A percentile compares a stretch with the other conserved stretches of the same genome.
Evolutionary conservation across 371 early-diverging fungal species (phyloP).

Genomic region (Mucor plumbeus): DNA sequence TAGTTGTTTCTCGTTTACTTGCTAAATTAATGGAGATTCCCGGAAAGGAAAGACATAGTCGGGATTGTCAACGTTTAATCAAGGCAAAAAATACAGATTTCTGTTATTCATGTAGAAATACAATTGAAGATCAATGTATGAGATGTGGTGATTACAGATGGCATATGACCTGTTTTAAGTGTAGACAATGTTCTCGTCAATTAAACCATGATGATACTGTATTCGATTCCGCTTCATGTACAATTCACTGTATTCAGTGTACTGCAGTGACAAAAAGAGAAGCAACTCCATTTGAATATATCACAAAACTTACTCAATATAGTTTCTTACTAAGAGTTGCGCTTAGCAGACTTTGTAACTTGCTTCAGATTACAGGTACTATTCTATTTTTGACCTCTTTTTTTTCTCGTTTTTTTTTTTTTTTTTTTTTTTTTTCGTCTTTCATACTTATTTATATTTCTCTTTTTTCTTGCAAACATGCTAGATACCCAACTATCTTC

Average conservation of each 20-base stretch:
- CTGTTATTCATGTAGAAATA: constrained; percentile 75
- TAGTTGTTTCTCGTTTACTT: constrained; percentile 62
- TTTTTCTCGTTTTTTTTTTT: constrained; percentile 5
- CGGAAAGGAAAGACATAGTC: constrained; percentile 52
- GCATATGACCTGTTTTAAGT: constrained; percentile 84
- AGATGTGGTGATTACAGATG: constrained; percentile 71
- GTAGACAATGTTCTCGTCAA: constrained; percentile 66
- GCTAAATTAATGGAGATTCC: constrained; percentile 69
- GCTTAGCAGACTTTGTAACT: constrained; percentile 79
- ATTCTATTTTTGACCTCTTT: neutral
- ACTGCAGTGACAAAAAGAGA: constrained; percentile 33
- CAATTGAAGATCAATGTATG: constrained; percentile 90
- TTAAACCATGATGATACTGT: constrained; percentile 45
- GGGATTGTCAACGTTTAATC: constrained; percentile 51
- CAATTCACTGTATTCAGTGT: constrained; percentile 53
- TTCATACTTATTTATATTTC: neutral
- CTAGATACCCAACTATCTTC: constrained; percentile 46
- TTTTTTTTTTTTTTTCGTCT: constrained; percentile 2
- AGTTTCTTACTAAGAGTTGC: constrained; percentile 88
- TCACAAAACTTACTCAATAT: constrained; percentile 91
- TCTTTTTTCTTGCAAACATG: neutral
- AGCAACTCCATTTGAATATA: constrained; percentile 55
- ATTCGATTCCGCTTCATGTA: constrained; percentile 49
- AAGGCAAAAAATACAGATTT: constrained; percentile 73
- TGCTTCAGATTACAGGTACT: constrained; percentile 73